These are phyloP conservation scores for Calocybe gangraenosa DNA, from an alignment of 768 basidiomycete species.

Conservation along the genomic window DNA sequence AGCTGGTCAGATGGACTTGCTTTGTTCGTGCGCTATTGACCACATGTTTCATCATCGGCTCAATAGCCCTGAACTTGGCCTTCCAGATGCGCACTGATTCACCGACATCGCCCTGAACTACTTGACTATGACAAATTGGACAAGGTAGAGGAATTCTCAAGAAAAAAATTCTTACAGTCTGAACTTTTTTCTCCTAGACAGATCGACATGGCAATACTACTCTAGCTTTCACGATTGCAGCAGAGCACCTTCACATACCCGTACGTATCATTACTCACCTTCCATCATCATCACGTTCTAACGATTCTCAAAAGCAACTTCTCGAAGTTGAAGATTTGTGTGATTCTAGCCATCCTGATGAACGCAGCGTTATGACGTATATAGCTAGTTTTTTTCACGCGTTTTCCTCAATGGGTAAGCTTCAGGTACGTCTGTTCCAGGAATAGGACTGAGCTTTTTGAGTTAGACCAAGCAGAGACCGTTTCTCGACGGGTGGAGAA, in stretches of 20 bases:
- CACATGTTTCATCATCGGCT: slow-evolving; percentile 4
- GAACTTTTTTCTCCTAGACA: slow-evolving; percentile 35
- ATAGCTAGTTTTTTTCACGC: slow-evolving; percentile 98
- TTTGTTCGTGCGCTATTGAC: slow-evolving; percentile 53
- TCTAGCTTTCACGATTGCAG: slow-evolving; percentile 85
- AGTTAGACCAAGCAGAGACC: slow-evolving; percentile 87
- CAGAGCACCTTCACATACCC: slow-evolving; percentile 86
- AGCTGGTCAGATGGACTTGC: slow-evolving; percentile 97
- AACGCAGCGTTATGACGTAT: slow-evolving; percentile 97
- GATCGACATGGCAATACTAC: slow-evolving; percentile 82
- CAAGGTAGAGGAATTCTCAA: slow-evolving; percentile 46
- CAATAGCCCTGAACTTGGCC: slow-evolving; percentile 5
- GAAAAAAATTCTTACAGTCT: not conserved
- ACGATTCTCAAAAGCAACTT: slow-evolving; percentile 58
- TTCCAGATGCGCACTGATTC: slow-evolving; percentile 90
- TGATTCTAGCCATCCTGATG: slow-evolving; percentile 84
- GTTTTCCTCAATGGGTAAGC: slow-evolving; percentile 91
- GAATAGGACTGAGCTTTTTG: slow-evolving; percentile 5
- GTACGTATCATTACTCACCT: slow-evolving; percentile 43
- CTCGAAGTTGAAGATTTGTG: slow-evolving; percentile 96
- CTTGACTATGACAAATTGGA: slow-evolving; percentile 84
- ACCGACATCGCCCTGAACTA: slow-evolving; percentile 94
- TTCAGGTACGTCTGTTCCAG: not conserved
- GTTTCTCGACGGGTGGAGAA: slow-evolving; percentile 92
- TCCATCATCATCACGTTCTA: not conserved